Percentiles rank a stretch among this genome's conserved stretches.
Conservation (phyloP, 768 basidiomycete genomes). For the Boletus rufocinnamomeus region DNA sequence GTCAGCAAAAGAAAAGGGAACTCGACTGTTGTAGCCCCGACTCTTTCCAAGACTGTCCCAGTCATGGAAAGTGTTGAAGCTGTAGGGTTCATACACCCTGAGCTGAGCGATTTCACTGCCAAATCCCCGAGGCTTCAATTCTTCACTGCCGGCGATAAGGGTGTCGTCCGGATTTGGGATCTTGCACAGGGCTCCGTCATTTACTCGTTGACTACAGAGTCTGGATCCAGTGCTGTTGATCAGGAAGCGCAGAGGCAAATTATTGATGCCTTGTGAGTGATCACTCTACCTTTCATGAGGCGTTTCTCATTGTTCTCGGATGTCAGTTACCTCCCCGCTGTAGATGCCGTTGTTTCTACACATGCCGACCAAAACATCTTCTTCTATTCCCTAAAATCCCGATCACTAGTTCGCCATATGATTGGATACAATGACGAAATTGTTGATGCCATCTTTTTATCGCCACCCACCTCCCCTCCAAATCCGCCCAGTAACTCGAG, state of each 20-base stretch:
- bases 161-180: constrained; percentile 85
- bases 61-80: constrained; percentile 86
- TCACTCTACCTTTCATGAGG: background rate
- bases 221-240: constrained; percentile 40
- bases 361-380: constrained; percentile 98
- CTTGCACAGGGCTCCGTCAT: constrained; percentile 62
- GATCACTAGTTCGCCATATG: constrained; percentile 71
- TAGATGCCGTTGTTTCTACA: constrained; percentile 71
- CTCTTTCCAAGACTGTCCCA: constrained; percentile 76
- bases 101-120: constrained; percentile 44
- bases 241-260: constrained; percentile 87
- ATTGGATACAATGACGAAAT: constrained; percentile 99
- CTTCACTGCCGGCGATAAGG: constrained; percentile 92
- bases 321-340: constrained; percentile 65
- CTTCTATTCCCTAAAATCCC: constrained; percentile 77
- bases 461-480: constrained; percentile 36
- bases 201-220: constrained; percentile 53
- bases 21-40: constrained; percentile 50
- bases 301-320: constrained; percentile 20
- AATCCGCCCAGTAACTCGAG: constrained; percentile 21
- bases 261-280: constrained; percentile 73
- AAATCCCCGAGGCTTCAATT: constrained; percentile 53
- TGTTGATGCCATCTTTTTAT: constrained; percentile 83
- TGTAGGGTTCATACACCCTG: constrained; percentile 65
- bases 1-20: constrained; percentile 43